Percentiles rank a stretch among this genome's conserved stretches.
phyloP scores from a whole-genome alignment of 1,284 basidiomycete genomes.

The Cryptococcus maquisensis region DNA sequence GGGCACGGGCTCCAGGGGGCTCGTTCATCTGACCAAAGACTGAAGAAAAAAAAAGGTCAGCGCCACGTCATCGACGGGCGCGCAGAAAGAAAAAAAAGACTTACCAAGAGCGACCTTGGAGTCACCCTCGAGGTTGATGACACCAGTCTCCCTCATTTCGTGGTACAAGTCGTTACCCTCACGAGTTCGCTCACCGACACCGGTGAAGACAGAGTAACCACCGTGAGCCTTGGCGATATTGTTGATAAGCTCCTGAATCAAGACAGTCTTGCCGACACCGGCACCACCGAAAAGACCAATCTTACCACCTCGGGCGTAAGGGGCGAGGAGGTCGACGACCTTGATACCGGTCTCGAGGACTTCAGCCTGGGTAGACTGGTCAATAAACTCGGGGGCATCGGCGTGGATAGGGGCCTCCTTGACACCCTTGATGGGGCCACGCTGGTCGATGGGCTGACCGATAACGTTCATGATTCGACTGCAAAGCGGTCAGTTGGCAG shows the following conservation, averaged over 20 bases:
- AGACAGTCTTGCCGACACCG: constrained; percentile 99
- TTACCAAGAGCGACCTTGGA: constrained; percentile 88
- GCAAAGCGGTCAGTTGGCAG: neutral
- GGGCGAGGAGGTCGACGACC: constrained; percentile 98
- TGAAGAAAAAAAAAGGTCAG: neutral
- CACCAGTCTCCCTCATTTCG: constrained; percentile 99
- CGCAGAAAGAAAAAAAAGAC: neutral
- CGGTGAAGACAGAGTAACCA: constrained; percentile 99
- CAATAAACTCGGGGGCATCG: constrained; percentile 92
- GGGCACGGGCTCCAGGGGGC: constrained; percentile 99
- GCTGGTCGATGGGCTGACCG: constrained; percentile 98
- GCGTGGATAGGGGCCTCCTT: constrained; percentile 88
- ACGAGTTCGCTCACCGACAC: constrained; percentile 96
- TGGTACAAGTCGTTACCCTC: constrained; percentile 99
- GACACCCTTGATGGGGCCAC: constrained; percentile 95
- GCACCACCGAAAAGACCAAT: constrained; percentile 99
- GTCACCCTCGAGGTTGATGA: constrained; percentile 97
- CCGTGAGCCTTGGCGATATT: constrained; percentile 99
- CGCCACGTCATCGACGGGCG: neutral
- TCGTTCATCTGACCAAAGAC: constrained; percentile 99
- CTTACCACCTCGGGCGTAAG: constrained; percentile 99
- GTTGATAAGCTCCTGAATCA: constrained; percentile 97
- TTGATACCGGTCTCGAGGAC: constrained; percentile 99
- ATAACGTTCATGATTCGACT: constrained; percentile 99
- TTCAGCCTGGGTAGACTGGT: constrained; percentile 97